phyloP scores from a whole-genome alignment of 768 basidiomycete genomes.

The Boletus rex-veris region DNA sequence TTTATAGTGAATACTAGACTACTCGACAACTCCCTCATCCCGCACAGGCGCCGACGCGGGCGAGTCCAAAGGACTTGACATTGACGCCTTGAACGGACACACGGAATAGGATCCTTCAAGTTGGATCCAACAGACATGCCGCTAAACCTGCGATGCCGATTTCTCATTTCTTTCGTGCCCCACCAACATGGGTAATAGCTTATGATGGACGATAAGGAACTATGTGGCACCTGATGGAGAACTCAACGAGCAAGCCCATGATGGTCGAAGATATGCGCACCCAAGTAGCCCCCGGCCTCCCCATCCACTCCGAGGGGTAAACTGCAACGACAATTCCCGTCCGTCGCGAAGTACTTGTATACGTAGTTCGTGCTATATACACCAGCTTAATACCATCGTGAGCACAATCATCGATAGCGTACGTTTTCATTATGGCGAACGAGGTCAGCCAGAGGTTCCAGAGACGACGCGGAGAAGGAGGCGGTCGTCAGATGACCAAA shows the following conservation, averaged over 20 bases:
- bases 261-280: constrained; percentile 37
- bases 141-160: not conserved
- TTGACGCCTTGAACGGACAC: no score
- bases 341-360: constrained; percentile 56
- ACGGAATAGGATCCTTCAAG: no score
- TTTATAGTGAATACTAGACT: not conserved
- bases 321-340: constrained; percentile 44
- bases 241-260: constrained; percentile 1
- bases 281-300: constrained; percentile 85
- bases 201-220: constrained; percentile 41
- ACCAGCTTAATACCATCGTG: not conserved
- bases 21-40: no score
- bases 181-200: not conserved
- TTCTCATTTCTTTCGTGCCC: not conserved
- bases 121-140: no score
- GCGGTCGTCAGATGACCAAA: constrained; percentile 62
- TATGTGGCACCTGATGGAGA: constrained; percentile 52
- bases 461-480: constrained; percentile 50
- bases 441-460: constrained; percentile 70
- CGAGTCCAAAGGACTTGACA: no score
- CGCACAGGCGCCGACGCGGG: no score
- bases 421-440: constrained; percentile 81
- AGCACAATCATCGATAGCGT: constrained; percentile 24
- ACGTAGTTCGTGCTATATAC: constrained; percentile 50
- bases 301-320: constrained; percentile 76